phyloP scores from a whole-genome alignment of 768 basidiomycete species.

The Cystofilobasidium capitatum region DNA sequence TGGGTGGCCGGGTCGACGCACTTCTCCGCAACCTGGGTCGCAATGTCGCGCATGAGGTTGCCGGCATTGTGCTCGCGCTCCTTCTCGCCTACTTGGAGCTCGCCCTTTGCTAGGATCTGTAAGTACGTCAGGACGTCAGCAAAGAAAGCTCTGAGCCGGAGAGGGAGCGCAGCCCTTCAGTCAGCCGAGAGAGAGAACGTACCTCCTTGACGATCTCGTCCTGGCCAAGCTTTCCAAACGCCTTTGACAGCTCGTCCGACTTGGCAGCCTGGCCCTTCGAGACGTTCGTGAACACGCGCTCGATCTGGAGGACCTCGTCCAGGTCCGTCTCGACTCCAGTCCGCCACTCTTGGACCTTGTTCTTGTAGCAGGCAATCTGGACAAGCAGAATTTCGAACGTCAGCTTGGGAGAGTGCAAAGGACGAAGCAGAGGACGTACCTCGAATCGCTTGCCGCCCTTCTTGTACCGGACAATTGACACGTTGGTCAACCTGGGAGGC shows the following conservation, averaged over 20 bases:
- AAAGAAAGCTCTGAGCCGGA: neutral
- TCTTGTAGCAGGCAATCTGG: constrained; percentile 96
- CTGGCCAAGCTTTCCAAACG: constrained; percentile 68
- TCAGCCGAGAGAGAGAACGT: constrained; percentile 13
- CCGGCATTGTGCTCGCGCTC: constrained; percentile 84
- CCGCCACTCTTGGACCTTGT: constrained; percentile 95
- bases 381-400: neutral
- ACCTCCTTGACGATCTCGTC: constrained; percentile 74
- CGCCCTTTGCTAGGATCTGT: constrained; percentile 89
- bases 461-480: constrained; percentile 88
- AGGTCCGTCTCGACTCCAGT: constrained; percentile 86
- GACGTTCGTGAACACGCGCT: constrained; percentile 89
- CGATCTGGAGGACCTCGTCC: constrained; percentile 92
- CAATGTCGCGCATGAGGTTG: constrained; percentile 76
- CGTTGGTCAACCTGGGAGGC: constrained; percentile 73
- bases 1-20: constrained; percentile 87
- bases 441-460: constrained; percentile 98
- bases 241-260: constrained; percentile 78
- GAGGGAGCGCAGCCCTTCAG: neutral
- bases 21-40: constrained; percentile 87
- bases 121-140: neutral
- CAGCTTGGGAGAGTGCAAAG: neutral
- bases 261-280: constrained; percentile 92
- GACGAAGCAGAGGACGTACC: constrained; percentile 45
- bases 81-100: constrained; percentile 93